Base-by-base conservation (phyloP, 768 basidiomycete species). In the Collybiopsis confluens region DNA sequence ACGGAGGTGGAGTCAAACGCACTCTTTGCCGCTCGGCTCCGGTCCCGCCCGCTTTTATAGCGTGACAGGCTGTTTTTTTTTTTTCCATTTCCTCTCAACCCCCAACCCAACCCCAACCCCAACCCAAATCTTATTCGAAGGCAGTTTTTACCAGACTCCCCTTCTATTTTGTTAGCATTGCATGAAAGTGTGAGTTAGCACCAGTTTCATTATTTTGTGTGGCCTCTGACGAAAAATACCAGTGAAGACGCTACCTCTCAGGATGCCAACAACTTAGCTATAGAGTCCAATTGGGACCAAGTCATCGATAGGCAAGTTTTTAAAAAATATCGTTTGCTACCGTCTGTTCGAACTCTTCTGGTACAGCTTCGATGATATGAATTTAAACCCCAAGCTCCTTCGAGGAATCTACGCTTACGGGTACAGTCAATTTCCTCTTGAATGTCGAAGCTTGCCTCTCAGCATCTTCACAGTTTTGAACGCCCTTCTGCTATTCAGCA, bases 371-470 rank as follows among this genome's bases (percentile, higher is more conserved):
- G 86, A 90, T 70, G 85, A 87, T 75, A 90, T 90, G 86, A 82
- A 88, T 53, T 68, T 90, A 51, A 90, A 86, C 74, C 71, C 85
- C 52, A 88, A 90, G 67, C 82, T 90, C 45, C 82, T 90, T 54
- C 85, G 88, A 59, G 88, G 88, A 67, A 78, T 90, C 64, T 90
- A 90, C 68, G 88, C 88, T 58, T 90, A 90, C 71, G 86, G 88
- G 79, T 80, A 58, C 35, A 20, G 6, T 20, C 35, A 1, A 9
- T 42, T 26, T 2, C 13, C 4, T 18, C 13, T 2, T 2, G 7
- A 21, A 30, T 27, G 50, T 40, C 21, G 35, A 35, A 1, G 38
- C 23, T 15, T 6, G 23, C 10, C 47, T 3, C 40, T 15, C 44
- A 54, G 42, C n/a, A 47, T n/a, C 5, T 13, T 35, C 21, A 9